Percentiles rank a stretch among this genome's conserved stretches.
Evolutionary conservation across 2,329 filamentous ascomycete species (phyloP).

Genomic region (Talaromyces sp.): DNA sequence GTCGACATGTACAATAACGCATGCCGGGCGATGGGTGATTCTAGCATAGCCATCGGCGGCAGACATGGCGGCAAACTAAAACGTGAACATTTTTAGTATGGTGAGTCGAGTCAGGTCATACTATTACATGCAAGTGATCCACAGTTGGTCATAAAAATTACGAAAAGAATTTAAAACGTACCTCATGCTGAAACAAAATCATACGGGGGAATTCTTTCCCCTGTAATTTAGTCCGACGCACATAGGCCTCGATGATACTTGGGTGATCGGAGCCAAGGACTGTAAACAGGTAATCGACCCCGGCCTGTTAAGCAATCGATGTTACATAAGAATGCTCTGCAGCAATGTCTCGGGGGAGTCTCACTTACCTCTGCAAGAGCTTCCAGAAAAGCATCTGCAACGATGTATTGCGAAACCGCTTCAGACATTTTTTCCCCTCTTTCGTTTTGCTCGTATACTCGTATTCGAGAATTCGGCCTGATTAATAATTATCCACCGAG

Average conservation of each 20-base stretch:
- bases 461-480: not conserved
- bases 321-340: slow-evolving; percentile 3
- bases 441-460: not conserved
- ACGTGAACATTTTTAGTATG: not conserved
- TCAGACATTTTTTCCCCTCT: slow-evolving; percentile 1
- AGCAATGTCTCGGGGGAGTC: not conserved
- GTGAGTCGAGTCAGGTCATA: not conserved
- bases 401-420: slow-evolving; percentile 9
- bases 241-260: slow-evolving; percentile 19
- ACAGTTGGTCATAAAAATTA: not conserved
- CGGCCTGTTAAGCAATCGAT: slow-evolving; percentile 11
- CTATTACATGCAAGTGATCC: not conserved
- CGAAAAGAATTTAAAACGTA: not conserved
- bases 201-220: slow-evolving; percentile 17
- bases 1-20: slow-evolving; percentile 71
- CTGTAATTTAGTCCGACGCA: slow-evolving; percentile 15
- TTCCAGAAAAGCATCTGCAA: slow-evolving; percentile 18
- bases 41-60: slow-evolving; percentile 18
- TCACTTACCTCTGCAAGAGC: slow-evolving; percentile 17
- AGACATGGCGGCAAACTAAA: slow-evolving; percentile 19
- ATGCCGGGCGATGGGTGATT: slow-evolving; percentile 27
- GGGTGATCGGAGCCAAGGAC: slow-evolving; percentile 19
- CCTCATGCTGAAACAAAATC: slow-evolving; percentile 19
- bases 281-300: slow-evolving; percentile 18
- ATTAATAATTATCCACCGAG: not conserved